Evolutionary conservation across 371 early-diverging fungal genomes (phyloP), one percentile per base, ranked within the genome.

Genomic region (Ordospora colligata): DNA sequence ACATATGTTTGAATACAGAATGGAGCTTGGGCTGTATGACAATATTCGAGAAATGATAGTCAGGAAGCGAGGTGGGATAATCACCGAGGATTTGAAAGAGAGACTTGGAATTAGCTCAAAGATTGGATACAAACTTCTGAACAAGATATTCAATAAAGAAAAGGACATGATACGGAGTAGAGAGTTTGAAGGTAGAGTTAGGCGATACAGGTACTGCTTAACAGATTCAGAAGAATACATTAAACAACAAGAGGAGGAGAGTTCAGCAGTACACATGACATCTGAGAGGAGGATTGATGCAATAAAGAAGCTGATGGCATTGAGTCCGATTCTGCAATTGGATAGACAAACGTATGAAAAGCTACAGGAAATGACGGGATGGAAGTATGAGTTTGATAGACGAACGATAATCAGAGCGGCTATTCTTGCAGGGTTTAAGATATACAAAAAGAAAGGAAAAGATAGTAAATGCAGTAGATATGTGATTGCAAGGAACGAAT

Each of bases 381-480:
- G 12, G 19, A 73, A 47, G 17, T 77, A 71, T 46, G 23, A 17
- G 19, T 64, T 81, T 17, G 76, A 76, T 53, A 67, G 79, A 66
- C 67, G 73, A 68, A 82, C 76, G 14, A 42, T 82, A 22, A 71
- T 82, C 21, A 76, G 46, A 8, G 27, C 79, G 22, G 82, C 82
- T 5, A 40, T 47, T 25, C 54, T 45, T 22, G 67, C 42, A 9
- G 80, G 80, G 17, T 69, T 79, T 21, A 69, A 79, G 12, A 69
- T 79, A 47, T 58, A 22, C 42, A 71, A 54, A 44, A 37, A 27
- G 45, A 50, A 12, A 25, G 45, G 25, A 37, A 45, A 37, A 2
- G 74, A 62, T 6, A 19, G 42, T 5, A 45, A 52, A 11, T 22
- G 37, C 45, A 54, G 63, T 37, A 67, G 66, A 53, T 52, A 65